Conservation (phyloP, 192 early-diverging fungal genomes). For the Anaeromyces robustus region DNA sequence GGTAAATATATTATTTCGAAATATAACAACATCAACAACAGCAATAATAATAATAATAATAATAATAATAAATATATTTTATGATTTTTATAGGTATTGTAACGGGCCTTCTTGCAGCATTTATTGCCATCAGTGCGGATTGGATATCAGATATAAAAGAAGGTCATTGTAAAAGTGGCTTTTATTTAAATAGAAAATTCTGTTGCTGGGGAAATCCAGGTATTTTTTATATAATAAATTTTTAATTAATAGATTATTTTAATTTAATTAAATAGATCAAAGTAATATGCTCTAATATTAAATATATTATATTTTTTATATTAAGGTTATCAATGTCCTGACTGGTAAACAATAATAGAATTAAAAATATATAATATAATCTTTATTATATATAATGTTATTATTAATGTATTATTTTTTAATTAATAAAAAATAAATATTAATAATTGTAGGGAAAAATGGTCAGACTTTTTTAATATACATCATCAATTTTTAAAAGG, state of each 20-base stretch:
- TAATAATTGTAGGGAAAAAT: background rate
- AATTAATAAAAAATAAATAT: background rate
- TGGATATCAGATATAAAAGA: background rate
- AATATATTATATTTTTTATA: background rate
- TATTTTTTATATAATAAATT: background rate
- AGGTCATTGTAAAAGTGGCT: background rate
- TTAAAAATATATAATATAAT: too few species aligned
- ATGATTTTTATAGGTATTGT: background rate
- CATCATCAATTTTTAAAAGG: background rate
- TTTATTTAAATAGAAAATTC: background rate
- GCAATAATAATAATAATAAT: too few species aligned
- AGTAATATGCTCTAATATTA: too few species aligned
- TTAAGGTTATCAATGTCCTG: background rate
- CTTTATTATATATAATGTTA: too few species aligned
- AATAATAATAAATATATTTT: background rate
- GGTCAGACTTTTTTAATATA: background rate
- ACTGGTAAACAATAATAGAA: too few species aligned
- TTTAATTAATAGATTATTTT: too few species aligned
- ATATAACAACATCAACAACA: too few species aligned
- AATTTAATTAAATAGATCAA: too few species aligned
- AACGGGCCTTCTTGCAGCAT: background rate
- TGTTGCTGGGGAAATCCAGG: background rate
- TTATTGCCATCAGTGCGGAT: background rate
- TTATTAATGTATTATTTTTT: too few species aligned
- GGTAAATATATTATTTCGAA: too few species aligned